Percentiles rank a stretch among this genome's conserved stretches.
phyloP scores from a whole-genome alignment of 768 basidiomycete genomes.

The Leccinellum rugosiceps region DNA sequence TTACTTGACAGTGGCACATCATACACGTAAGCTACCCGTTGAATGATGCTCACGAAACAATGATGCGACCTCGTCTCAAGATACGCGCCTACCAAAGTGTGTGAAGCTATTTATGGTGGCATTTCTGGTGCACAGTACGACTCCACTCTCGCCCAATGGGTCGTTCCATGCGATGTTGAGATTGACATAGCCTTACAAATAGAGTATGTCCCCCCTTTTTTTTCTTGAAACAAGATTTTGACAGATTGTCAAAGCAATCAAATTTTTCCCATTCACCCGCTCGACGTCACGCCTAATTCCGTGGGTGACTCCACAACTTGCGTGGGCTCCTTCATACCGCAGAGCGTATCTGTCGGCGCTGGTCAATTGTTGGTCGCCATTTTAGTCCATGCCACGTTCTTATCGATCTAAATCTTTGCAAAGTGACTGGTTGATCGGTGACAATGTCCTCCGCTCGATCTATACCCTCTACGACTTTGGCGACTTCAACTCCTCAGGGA shows the following conservation, averaged over 20 bases:
- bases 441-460: slow-evolving; percentile 78
- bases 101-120: slow-evolving; percentile 65
- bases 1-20: slow-evolving; percentile 82
- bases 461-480: slow-evolving; percentile 86
- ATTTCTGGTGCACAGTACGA: slow-evolving; percentile 63
- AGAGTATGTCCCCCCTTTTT: slow-evolving; percentile 43
- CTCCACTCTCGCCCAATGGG: slow-evolving; percentile 55
- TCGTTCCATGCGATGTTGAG: slow-evolving; percentile 69
- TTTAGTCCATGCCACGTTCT: not conserved
- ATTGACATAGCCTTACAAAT: slow-evolving; percentile 80
- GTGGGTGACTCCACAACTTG: slow-evolving; percentile 49
- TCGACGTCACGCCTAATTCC: slow-evolving; percentile 61
- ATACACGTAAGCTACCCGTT: slow-evolving; percentile 53
- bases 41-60: not conserved
- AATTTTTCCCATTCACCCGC: slow-evolving; percentile 74
- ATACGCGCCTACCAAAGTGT: slow-evolving; percentile 65
- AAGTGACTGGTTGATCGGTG: slow-evolving; percentile 82
- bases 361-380: slow-evolving; percentile 59
- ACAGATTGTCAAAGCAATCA: slow-evolving; percentile 49
- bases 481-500: slow-evolving; percentile 61
- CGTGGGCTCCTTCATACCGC: slow-evolving; percentile 74
- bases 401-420: slow-evolving; percentile 6
- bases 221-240: slow-evolving; percentile 8
- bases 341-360: slow-evolving; percentile 50
- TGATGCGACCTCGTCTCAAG: slow-evolving; percentile 34